Evolutionary conservation across 768 basidiomycete species (phyloP), one percentile per base, ranked within the genome.

Genomic region (Hypholoma fasciculare): DNA sequence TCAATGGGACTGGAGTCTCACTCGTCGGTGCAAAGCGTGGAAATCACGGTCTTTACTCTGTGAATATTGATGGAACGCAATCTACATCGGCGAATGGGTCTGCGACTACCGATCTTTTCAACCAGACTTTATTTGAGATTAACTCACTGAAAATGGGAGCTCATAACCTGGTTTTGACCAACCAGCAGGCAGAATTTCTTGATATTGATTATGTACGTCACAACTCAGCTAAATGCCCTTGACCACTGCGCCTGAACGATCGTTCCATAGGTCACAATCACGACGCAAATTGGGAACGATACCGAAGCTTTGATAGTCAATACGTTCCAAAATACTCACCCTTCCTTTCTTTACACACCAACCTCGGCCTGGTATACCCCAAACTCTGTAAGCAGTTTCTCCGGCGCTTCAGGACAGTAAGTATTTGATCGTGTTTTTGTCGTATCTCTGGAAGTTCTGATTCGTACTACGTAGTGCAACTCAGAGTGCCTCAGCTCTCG

Each of bases 371-470:
- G 80, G 81, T 61, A 46, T 6, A 68, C 71, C 4, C 63, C 72
- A 11, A 60, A 60, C 39, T 54, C 62, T n/a, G 39, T 76, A 1
- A 76, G 76, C 37, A 63, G 72, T 30, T 82, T 78, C 59, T 69
- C 63, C 11, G 78, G 79, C 7, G 72, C 76, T 47, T 74, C 76
- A n/a, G 80, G 75, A 53, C 80, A 78, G 80, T 76, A 57, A 44
- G 74, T 69, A 20, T 16, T 7, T 16, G 2, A 23, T 7, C 37
- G 26, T 12, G 20, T 56, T 77, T 48, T 26, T 26, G 3, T 14
- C 7, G 5, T 42, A 42, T 16, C 8, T 12, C 13, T 9, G 40
- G 13, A 16, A 17, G 5, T 42, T 42, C 16, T 42, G 13, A 42
- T 16, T 42, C 16, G 13, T 42, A 6, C 26, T 42, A 6, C 26